A percentile compares a stretch with the other conserved stretches of the same genome.
phyloP scores from a whole-genome alignment of 1,139 yeast genomes.

The Lodderomyces jiufengensis region DNA sequence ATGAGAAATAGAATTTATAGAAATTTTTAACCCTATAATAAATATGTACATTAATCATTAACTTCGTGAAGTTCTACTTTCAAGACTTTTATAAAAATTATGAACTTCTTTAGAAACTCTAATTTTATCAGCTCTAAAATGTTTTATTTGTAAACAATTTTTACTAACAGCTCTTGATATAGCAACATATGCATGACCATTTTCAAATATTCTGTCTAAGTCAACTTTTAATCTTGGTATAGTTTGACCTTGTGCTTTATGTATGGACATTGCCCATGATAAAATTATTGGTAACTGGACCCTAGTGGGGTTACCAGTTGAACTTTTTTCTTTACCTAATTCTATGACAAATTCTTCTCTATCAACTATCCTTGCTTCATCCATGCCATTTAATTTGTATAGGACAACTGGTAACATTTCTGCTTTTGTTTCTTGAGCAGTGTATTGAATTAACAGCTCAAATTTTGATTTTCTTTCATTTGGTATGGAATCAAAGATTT shows the following conservation, averaged over 20 bases:
- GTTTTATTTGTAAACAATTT: slow-evolving; percentile 71
- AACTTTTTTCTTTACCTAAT: slow-evolving; percentile 1
- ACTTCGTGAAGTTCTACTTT: neutral
- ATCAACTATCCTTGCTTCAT: slow-evolving; percentile 45
- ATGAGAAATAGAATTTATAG: too few relatives aligned
- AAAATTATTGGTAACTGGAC: slow-evolving; percentile 76
- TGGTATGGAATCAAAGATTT: slow-evolving; percentile 21
- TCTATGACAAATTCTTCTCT: slow-evolving; percentile 69
- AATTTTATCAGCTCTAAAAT: slow-evolving; percentile 42
- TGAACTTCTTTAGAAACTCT: slow-evolving; percentile 9
- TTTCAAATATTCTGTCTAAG: slow-evolving; percentile 71
- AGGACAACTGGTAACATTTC: slow-evolving; percentile 54
- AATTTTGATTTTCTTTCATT: slow-evolving; percentile 24
- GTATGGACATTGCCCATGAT: slow-evolving; percentile 96
- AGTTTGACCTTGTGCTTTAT: slow-evolving; percentile 96
- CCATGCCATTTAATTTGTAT: slow-evolving; percentile 39
- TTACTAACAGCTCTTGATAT: slow-evolving; percentile 79
- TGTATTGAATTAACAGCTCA: slow-evolving; percentile 28
- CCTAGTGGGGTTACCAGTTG: slow-evolving; percentile 34
- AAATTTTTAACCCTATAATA: too few relatives aligned
- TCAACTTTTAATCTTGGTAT: slow-evolving; percentile 80
- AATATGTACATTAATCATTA: too few relatives aligned
- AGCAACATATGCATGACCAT: slow-evolving; percentile 95
- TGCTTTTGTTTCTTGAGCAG: slow-evolving; percentile 19
- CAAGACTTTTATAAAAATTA: slow-evolving; percentile 8